Conservation (phyloP, 495 filamentous ascomycete genomes). For the Saxophila tyrrhenica region DNA sequence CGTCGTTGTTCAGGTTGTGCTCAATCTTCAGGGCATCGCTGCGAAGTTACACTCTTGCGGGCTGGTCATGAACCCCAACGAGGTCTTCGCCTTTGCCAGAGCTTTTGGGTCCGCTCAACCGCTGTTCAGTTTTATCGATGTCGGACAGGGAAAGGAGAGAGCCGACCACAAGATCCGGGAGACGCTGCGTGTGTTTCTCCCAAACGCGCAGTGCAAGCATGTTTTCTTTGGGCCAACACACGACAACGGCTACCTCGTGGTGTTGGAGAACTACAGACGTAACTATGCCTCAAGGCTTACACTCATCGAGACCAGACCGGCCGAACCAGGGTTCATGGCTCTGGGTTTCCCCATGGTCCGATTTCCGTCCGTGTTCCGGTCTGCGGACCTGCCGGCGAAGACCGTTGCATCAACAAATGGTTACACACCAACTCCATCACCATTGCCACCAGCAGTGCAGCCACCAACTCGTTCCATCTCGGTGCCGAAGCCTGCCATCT, state of each 20-base stretch:
- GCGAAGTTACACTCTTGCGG: conserved; percentile 21
- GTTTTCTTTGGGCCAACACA: conserved; percentile 32
- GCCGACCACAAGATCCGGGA: conserved; percentile 33
- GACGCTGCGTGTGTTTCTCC: conserved; percentile 29
- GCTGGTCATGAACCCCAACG: conserved; percentile 21
- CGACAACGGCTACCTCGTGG: conserved; percentile 32
- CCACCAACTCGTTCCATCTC: too few relatives aligned
- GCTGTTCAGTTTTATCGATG: conserved; percentile 32
- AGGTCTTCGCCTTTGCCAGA: conserved; percentile 26
- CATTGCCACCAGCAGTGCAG: too few relatives aligned
- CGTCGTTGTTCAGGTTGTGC: conserved; percentile 28
- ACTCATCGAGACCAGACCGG: conserved; percentile 25
- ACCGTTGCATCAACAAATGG: neutral
- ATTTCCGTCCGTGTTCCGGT: conserved; percentile 23
- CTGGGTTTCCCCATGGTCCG: conserved; percentile 24
- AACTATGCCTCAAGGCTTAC: conserved; percentile 23
- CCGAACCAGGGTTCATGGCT: conserved; percentile 19
- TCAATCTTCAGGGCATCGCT: conserved; percentile 29
- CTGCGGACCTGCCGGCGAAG: conserved; percentile 12
- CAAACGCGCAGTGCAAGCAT: conserved; percentile 32
- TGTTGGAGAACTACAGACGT: conserved; percentile 27
- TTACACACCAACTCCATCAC: neutral
- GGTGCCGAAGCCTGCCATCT: neutral
- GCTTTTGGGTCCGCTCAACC: conserved; percentile 29
- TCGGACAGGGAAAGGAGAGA: conserved; percentile 31